These are phyloP conservation scores for Pseudogymnoascus pannorum DNA, from an alignment of 2,329 filamentous ascomycete species.

Conservation along the genomic window DNA sequence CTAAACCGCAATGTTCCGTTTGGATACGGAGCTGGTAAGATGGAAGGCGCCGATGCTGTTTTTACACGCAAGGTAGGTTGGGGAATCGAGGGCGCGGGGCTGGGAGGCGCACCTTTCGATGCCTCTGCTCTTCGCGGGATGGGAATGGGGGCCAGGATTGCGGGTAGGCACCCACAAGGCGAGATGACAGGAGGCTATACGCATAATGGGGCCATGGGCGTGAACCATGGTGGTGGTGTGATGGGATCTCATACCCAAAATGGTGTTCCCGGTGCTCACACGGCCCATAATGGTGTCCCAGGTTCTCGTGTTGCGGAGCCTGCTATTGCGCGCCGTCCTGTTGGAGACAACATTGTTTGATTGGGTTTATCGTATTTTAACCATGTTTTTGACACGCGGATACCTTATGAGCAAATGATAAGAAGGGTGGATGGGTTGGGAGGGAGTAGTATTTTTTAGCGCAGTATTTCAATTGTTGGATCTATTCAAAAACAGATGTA, in stretches of 20 bases:
- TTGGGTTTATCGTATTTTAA: not conserved
- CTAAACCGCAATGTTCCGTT: slow-evolving; percentile 52
- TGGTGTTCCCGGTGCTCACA: not conserved
- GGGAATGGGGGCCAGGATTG: not conserved
- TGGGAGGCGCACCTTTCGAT: slow-evolving; percentile 9
- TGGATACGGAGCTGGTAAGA: slow-evolving; percentile 38
- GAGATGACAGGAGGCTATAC: not conserved
- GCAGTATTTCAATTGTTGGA: not conserved
- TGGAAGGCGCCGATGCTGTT: slow-evolving; percentile 45
- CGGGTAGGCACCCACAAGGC: not conserved
- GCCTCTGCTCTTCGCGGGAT: not conserved
- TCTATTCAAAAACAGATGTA: not conserved
- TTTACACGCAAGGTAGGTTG: slow-evolving; percentile 55
- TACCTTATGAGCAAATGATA: not conserved
- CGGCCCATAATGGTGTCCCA: not conserved
- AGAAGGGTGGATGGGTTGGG: not conserved
- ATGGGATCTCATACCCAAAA: not conserved
- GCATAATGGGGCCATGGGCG: not conserved
- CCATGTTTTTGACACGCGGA: not conserved
- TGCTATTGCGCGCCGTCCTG: not conserved
- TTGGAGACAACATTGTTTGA: not conserved
- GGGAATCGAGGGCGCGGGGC: slow-evolving; percentile 38
- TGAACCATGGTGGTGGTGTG: not conserved
- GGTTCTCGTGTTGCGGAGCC: not conserved
- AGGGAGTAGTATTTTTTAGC: not conserved